Percentiles rank a stretch among this genome's conserved stretches.
phyloP scores from a whole-genome alignment of 495 filamentous ascomycete species.

The Penicillium cinerascens region DNA sequence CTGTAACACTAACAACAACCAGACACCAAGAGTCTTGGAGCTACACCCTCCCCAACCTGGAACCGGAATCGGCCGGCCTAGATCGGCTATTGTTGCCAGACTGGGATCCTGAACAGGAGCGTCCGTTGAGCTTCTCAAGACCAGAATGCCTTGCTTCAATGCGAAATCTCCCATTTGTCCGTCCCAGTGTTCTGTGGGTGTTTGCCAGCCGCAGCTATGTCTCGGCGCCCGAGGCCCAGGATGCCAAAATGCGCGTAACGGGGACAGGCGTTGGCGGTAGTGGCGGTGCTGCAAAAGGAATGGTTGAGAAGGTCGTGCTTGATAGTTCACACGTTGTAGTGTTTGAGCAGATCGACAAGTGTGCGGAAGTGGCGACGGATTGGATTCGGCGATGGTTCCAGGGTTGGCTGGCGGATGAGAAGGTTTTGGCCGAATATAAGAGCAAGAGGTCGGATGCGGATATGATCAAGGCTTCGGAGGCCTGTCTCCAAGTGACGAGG shows the following conservation, averaged over 20 bases:
- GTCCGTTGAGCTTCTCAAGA: slow-evolving; percentile 10
- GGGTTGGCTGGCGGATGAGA: slow-evolving; percentile 16
- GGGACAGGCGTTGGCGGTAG: slow-evolving; percentile 65
- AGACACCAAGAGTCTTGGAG: slow-evolving; percentile 59
- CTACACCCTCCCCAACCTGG: slow-evolving; percentile 14
- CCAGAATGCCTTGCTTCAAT: slow-evolving; percentile 44
- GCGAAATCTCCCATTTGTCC: slow-evolving; percentile 51
- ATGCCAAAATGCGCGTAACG: slow-evolving; percentile 59
- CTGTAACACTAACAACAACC: slow-evolving; percentile 57
- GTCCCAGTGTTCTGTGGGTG: slow-evolving; percentile 64
- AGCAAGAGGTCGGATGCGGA: slow-evolving; percentile 16
- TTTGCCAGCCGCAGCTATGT: slow-evolving; percentile 58
- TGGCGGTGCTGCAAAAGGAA: slow-evolving; percentile 56
- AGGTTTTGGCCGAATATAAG: slow-evolving; percentile 10
- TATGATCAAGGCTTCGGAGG: slow-evolving; percentile 15
- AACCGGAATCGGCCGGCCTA: slow-evolving; percentile 12
- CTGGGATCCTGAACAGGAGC: slow-evolving; percentile 33
- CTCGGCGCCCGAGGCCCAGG: slow-evolving; percentile 41
- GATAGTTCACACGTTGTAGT: slow-evolving; percentile 65
- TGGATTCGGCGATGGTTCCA: slow-evolving; percentile 18
- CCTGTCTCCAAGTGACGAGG: neutral
- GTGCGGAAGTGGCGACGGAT: slow-evolving; percentile 26
- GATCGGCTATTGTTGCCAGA: slow-evolving; percentile 53
- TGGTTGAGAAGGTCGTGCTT: slow-evolving; percentile 56
- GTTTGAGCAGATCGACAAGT: slow-evolving; percentile 57